A percentile compares a stretch with the other conserved stretches of the same genome.
These are phyloP conservation scores for Cryptococcus sp. DNA, from an alignment of 1,284 basidiomycete genomes.

Conservation along the genomic window DNA sequence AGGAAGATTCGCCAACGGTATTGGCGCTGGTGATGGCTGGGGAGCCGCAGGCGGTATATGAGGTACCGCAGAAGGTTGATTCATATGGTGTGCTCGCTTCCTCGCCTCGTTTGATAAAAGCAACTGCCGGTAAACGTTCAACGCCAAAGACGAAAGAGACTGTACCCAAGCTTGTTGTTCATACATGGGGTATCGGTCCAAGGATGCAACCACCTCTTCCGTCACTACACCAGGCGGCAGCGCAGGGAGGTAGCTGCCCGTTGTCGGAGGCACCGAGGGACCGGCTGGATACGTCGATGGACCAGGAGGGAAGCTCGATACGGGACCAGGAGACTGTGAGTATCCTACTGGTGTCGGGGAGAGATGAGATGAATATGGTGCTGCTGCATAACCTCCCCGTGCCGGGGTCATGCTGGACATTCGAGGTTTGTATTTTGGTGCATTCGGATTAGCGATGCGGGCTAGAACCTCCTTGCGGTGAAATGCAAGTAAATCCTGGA, in stretches of 20 bases:
- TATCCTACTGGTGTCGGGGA: conserved; percentile 5
- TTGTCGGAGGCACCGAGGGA: conserved; percentile 6
- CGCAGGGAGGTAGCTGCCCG: conserved; percentile 32
- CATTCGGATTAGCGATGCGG: conserved; percentile 12
- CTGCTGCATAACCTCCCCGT: background rate
- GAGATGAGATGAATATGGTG: background rate
- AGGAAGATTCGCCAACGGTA: conserved; percentile 6
- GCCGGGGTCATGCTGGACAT: background rate
- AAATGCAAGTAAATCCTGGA: conserved; percentile 18
- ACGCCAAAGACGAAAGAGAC: conserved; percentile 33
- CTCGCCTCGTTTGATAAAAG: conserved; percentile 34
- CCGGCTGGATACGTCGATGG: conserved; percentile 10
- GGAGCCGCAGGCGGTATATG: conserved; percentile 1
- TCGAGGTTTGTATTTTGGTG: conserved; percentile 8
- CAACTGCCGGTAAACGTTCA: conserved; percentile 40
- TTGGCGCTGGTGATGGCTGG: conserved; percentile 6
- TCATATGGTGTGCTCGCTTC: conserved; percentile 16
- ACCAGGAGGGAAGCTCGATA: background rate
- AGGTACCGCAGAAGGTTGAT: background rate
- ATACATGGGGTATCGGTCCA: conserved; percentile 41
- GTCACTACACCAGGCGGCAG: conserved; percentile 46
- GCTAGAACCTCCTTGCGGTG: conserved; percentile 9
- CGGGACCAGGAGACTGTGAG: background rate
- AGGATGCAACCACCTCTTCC: conserved; percentile 45
- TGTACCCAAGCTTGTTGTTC: conserved; percentile 46